Evolutionary conservation across 2,329 filamentous ascomycete species (phyloP).

Genomic region (Cladorrhinum sp.): DNA sequence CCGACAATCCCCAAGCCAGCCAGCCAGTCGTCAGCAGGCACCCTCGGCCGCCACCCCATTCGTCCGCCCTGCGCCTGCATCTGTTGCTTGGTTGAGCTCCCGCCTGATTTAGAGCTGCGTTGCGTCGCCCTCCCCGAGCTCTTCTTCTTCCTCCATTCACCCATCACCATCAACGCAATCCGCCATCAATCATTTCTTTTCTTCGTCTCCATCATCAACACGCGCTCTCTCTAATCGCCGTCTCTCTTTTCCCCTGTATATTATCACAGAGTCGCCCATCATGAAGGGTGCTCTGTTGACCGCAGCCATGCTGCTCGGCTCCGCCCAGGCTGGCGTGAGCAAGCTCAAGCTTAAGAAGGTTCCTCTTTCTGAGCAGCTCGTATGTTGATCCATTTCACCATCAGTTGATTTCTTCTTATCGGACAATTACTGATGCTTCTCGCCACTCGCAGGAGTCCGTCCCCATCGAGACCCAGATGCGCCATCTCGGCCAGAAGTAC

Average conservation of each 20-base stretch:
- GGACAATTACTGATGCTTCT: conserved; percentile 16
- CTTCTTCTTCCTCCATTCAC: neutral
- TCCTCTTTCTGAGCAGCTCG: conserved; percentile 85
- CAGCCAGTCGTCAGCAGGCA: neutral
- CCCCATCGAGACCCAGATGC: conserved; percentile 77
- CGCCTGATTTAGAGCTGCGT: conserved; percentile 7
- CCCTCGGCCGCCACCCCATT: conserved; percentile 1
- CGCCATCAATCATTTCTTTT: conserved; percentile 14
- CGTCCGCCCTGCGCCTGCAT: neutral
- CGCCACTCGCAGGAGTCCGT: conserved; percentile 58
- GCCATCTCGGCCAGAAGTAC: conserved; percentile 91
- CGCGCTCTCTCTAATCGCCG: conserved; percentile 1
- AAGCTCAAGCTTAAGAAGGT: conserved; percentile 98
- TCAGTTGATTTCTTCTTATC: neutral
- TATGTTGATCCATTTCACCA: no score
- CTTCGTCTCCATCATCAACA: conserved; percentile 6
- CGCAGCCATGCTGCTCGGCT: conserved; percentile 76
- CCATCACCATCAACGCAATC: conserved; percentile 5
- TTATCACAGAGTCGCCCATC: conserved; percentile 38
- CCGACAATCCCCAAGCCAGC: neutral
- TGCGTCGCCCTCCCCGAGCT: conserved; percentile 1
- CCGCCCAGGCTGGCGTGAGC: conserved; percentile 82
- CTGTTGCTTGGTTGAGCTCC: neutral
- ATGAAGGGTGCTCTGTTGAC: conserved; percentile 88
- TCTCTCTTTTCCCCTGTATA: conserved; percentile 15